A percentile compares a stretch with the other conserved stretches of the same genome.
Conservation (phyloP, 2,329 filamentous ascomycete genomes). For the Blastomyces parvus region DNA sequence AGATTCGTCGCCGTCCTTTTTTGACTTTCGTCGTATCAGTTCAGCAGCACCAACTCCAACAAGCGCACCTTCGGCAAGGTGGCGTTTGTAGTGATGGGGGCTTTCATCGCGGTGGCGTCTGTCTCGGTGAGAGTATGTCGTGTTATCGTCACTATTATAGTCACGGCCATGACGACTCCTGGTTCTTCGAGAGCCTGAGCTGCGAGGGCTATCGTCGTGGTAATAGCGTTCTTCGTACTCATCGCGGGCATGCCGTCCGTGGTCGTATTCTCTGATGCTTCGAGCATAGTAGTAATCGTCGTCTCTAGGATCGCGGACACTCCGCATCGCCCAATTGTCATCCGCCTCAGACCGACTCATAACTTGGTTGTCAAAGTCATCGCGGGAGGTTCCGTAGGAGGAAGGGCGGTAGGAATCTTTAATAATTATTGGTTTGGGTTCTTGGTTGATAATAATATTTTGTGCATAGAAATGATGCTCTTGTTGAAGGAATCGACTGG, state of each 20-base stretch:
- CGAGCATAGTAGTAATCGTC: conserved; percentile 56
- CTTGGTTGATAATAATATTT: conserved; percentile 35
- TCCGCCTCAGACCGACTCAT: conserved; percentile 50
- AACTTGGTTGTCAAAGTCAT: conserved; percentile 51
- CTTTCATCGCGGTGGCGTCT: conserved; percentile 37
- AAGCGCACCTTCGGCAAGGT: conserved; percentile 54
- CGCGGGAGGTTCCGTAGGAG: conserved; percentile 40
- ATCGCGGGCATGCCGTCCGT: conserved; percentile 33
- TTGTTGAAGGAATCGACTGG: conserved; percentile 13
- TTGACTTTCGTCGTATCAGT: conserved; percentile 49
- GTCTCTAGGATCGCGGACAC: conserved; percentile 39
- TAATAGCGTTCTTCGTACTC: conserved; percentile 34
- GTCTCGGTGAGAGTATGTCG: conserved; percentile 50
- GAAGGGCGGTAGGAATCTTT: conserved; percentile 44
- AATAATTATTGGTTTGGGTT: conserved; percentile 48
- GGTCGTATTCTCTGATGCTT: conserved; percentile 46
- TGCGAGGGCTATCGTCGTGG: conserved; percentile 42
- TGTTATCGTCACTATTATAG: conserved; percentile 53
- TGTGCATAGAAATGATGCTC: conserved; percentile 29
- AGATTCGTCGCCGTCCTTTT: conserved; percentile 47
- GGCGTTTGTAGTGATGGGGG: conserved; percentile 44
- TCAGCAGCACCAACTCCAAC: conserved; percentile 53
- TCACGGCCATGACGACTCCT: conserved; percentile 32
- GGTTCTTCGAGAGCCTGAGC: conserved; percentile 44
- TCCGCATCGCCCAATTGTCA: conserved; percentile 38